A percentile compares a stretch with the other conserved stretches of the same genome.
Evolutionary conservation across 768 basidiomycete species (phyloP).

Genomic region (Mycena filopes): DNA sequence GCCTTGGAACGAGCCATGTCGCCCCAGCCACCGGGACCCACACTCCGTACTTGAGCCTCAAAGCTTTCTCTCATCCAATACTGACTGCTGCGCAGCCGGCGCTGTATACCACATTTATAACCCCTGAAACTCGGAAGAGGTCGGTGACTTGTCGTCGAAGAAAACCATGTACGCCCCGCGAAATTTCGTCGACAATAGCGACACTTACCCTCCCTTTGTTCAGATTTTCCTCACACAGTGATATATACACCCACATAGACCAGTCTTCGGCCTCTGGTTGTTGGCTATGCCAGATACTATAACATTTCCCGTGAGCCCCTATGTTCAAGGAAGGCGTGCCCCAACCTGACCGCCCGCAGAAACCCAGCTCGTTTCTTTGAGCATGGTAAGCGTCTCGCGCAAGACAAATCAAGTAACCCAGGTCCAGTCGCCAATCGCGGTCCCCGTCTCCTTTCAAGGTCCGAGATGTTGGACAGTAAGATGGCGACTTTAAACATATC

Average conservation of each 20-base stretch:
- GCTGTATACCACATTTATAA: conserved; percentile 5
- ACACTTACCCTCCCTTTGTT: background rate
- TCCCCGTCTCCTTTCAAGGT: background rate
- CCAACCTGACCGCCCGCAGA: background rate
- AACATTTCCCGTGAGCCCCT: conserved; percentile 2
- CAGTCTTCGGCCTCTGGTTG: conserved; percentile 1
- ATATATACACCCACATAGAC: conserved; percentile 7
- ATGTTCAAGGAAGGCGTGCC: background rate
- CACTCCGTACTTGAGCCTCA: background rate
- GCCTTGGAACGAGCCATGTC: background rate
- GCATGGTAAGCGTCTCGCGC: conserved; percentile 16
- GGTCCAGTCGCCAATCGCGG: conserved; percentile 6
- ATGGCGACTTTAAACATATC: conserved; percentile 3
- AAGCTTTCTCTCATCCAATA: no score
- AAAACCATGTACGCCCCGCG: background rate
- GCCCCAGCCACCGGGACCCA: conserved; percentile 3
- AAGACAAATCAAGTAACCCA: conserved; percentile 29
- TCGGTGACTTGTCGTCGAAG: no score
- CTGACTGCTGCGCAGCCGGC: background rate
- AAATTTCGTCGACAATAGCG: no score
- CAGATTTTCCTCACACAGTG: background rate
- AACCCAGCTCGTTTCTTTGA: conserved; percentile 13
- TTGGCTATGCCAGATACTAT: conserved; percentile 4
- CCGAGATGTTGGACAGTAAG: background rate
- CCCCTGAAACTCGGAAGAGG: background rate